Percentiles rank a stretch among this genome's conserved stretches.
Evolutionary conservation across 2,329 filamentous ascomycete species (phyloP).

Genomic region (Fusarium coicis): DNA sequence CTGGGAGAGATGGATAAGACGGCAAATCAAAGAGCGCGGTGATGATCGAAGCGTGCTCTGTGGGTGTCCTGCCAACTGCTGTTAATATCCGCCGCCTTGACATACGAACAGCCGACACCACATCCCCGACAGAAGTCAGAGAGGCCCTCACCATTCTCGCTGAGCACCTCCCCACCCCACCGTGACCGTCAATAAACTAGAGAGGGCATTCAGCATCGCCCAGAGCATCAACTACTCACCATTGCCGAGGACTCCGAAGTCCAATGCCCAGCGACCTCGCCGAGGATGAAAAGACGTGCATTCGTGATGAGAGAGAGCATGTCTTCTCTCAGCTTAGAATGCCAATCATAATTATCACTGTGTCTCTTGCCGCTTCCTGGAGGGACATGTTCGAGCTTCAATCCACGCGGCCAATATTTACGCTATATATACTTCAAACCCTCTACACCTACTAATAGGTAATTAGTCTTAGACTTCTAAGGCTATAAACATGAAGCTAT

Average conservation of each 20-base stretch:
- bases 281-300: neutral
- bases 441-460: accelerated
- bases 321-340: neutral
- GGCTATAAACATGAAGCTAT: neutral
- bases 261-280: neutral
- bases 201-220: neutral
- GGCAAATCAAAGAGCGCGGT: neutral
- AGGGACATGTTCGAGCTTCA: neutral
- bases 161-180: too few relatives aligned
- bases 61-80: neutral
- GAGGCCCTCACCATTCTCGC: too few relatives aligned
- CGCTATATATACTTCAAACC: accelerated
- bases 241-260: neutral
- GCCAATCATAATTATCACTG: neutral
- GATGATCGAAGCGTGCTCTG: neutral
- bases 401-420: neutral
- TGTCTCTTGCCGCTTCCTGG: neutral
- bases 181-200: too few relatives aligned
- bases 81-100: too few relatives aligned
- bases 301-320: neutral
- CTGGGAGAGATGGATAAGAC: neutral
- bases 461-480: neutral
- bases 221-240: neutral
- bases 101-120: too few relatives aligned
- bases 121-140: too few relatives aligned